Evolutionary conservation across 306 rosid genomes (phyloP).

Genomic region (Citrullus colocynthis): DNA sequence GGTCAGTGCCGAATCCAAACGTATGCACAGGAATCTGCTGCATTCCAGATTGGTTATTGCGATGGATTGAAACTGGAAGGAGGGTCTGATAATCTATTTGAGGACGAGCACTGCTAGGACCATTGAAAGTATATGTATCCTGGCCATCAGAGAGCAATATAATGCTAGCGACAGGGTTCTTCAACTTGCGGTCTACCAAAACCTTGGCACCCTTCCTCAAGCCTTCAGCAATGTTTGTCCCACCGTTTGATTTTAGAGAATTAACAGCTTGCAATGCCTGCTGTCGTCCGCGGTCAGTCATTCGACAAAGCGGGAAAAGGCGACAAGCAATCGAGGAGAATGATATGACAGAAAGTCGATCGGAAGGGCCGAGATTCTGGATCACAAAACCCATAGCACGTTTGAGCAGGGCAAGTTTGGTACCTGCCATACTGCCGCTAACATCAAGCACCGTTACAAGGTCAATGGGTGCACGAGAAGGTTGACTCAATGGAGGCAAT

Average conservation of each 20-base stretch:
- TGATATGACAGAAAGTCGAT: slow-evolving; percentile 72
- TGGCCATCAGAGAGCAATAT: slow-evolving; percentile 85
- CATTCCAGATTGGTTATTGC: slow-evolving; percentile 22
- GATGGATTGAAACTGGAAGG: slow-evolving; percentile 46
- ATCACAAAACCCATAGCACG: slow-evolving; percentile 94
- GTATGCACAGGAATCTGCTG: slow-evolving; percentile 78
- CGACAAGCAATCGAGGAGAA: slow-evolving; percentile 82
- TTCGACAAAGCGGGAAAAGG: slow-evolving; percentile 65
- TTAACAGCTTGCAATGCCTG: slow-evolving; percentile 68
- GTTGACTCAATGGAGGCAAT: slow-evolving; percentile 14
- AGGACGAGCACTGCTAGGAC: slow-evolving; percentile 20
- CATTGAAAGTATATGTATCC: slow-evolving; percentile 44
- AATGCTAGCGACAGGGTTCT: slow-evolving; percentile 85
- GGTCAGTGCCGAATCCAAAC: slow-evolving; percentile 86
- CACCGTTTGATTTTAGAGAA: slow-evolving; percentile 58
- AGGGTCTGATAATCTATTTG: slow-evolving; percentile 39
- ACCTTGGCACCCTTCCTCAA: slow-evolving; percentile 75
- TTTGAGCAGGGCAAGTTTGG: slow-evolving; percentile 75
- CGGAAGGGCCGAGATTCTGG: slow-evolving; percentile 70
- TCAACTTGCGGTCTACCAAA: slow-evolving; percentile 60
- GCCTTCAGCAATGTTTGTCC: slow-evolving; percentile 80
- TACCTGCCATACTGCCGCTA: slow-evolving; percentile 96
- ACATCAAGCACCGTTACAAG: slow-evolving; percentile 92
- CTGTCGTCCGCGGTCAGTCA: slow-evolving; percentile 69
- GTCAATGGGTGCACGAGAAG: slow-evolving; percentile 63